A percentile compares a stretch with the other conserved stretches of the same genome.
phyloP scores from a whole-genome alignment of 2,329 filamentous ascomycete species.

The Neoscytalidium dimidiatum region DNA sequence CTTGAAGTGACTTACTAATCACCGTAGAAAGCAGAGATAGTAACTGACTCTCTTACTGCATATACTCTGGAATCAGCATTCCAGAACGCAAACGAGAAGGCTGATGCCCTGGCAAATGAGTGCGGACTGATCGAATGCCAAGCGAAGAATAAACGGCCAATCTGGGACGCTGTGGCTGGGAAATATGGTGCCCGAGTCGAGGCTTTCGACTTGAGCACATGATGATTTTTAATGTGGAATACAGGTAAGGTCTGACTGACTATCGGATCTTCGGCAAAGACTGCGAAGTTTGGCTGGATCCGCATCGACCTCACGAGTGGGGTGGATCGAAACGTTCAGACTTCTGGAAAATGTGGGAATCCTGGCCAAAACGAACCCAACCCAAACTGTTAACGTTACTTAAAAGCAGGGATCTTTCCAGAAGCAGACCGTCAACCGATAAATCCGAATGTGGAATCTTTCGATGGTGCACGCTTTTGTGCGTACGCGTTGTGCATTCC shows the following conservation, averaged over 20 bases:
- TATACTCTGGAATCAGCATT: no score
- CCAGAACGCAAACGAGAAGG: no score
- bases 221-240: neutral
- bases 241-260: neutral
- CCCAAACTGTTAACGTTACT: neutral
- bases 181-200: neutral
- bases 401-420: neutral
- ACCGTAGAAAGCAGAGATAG: no score
- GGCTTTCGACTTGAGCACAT: neutral
- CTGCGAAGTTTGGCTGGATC: neutral
- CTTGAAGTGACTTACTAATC: conserved; percentile 27
- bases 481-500: neutral
- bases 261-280: neutral
- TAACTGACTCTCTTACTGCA: no score
- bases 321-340: neutral
- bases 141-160: neutral
- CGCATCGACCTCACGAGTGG: neutral
- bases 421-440: neutral
- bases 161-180: neutral
- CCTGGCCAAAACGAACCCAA: neutral
- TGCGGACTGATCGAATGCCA: neutral
- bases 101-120: no score
- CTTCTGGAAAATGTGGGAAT: neutral
- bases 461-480: neutral
- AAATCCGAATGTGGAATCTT: neutral